These are phyloP conservation scores for Syzygium aqueum DNA, from an alignment of 345 rosid genomes.

Conservation along the genomic window DNA sequence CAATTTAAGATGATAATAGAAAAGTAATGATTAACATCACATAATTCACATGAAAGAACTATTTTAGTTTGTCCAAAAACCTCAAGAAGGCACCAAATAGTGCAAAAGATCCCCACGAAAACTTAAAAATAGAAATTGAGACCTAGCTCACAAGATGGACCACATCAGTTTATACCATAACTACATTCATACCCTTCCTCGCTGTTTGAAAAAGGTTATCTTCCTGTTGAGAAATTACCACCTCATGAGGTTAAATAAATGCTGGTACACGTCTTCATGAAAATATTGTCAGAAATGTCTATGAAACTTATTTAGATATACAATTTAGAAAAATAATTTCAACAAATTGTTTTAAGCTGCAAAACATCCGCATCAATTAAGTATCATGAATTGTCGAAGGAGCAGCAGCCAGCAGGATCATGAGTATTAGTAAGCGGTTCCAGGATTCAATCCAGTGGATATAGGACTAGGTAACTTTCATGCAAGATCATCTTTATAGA, in stretches of 20 bases:
- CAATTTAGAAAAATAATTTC: neutral
- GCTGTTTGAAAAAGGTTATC: neutral
- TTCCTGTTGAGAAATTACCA: neutral
- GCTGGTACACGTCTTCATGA: neutral
- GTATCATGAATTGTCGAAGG: neutral
- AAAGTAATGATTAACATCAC: neutral
- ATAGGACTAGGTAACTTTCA: neutral
- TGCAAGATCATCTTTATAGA: neutral
- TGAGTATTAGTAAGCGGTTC: neutral
- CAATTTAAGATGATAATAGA: conserved; percentile 1
- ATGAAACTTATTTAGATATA: neutral
- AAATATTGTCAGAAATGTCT: neutral
- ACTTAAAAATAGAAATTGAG: neutral
- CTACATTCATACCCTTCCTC: neutral
- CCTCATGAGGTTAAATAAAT: neutral
- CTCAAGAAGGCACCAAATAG: neutral
- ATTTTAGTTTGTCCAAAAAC: neutral
- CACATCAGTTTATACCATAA: neutral
- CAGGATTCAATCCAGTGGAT: neutral
- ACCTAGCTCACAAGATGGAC: neutral
- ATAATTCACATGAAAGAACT: neutral
- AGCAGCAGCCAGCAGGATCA: neutral
- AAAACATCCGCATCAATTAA: neutral
- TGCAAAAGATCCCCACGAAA: neutral
- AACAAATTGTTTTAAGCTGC: neutral